Evolutionary conservation across 495 filamentous ascomycete genomes (phyloP).

Genomic region (Podospora didyma): DNA sequence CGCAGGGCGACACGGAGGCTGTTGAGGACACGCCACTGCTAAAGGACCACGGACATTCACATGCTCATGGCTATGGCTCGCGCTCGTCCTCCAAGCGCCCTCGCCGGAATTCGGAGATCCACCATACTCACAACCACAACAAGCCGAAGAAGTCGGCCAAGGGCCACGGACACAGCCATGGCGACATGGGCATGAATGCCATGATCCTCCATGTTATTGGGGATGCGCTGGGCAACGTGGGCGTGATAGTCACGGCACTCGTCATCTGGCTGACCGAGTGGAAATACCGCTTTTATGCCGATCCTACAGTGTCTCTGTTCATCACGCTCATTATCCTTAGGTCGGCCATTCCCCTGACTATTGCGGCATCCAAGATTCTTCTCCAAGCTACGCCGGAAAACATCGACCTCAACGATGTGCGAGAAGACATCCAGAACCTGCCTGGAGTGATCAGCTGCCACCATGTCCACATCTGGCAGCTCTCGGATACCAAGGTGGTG

Average conservation of each 20-base stretch:
- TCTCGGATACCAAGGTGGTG: slow-evolving; percentile 88
- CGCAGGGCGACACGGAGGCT: slow-evolving; percentile 44
- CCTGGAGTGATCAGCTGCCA: slow-evolving; percentile 85
- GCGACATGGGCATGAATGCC: slow-evolving; percentile 94
- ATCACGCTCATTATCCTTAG: slow-evolving; percentile 93
- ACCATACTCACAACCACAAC: slow-evolving; percentile 73
- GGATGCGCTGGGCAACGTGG: slow-evolving; percentile 94
- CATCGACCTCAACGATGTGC: slow-evolving; percentile 84
- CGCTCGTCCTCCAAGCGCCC: slow-evolving; percentile 16
- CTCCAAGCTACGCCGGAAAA: slow-evolving; percentile 88
- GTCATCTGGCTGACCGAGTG: slow-evolving; percentile 82
- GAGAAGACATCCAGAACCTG: slow-evolving; percentile 80
- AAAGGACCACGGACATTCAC: slow-evolving; percentile 9
- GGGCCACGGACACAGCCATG: slow-evolving; percentile 69
- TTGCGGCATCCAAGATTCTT: slow-evolving; percentile 88
- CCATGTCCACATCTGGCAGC: slow-evolving; percentile 96
- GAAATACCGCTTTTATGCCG: slow-evolving; percentile 66
- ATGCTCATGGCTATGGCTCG: slow-evolving; percentile 12
- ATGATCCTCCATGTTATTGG: slow-evolving; percentile 96
- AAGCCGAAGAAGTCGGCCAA: slow-evolving; percentile 65
- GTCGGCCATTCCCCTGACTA: slow-evolving; percentile 88
- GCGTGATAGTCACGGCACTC: slow-evolving; percentile 89
- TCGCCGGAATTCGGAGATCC: slow-evolving; percentile 42
- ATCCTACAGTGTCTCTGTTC: slow-evolving; percentile 90
- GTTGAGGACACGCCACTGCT: slow-evolving; percentile 47